Conservation (phyloP, 176 grass and related monocot genomes). For the Carex littledalei region DNA sequence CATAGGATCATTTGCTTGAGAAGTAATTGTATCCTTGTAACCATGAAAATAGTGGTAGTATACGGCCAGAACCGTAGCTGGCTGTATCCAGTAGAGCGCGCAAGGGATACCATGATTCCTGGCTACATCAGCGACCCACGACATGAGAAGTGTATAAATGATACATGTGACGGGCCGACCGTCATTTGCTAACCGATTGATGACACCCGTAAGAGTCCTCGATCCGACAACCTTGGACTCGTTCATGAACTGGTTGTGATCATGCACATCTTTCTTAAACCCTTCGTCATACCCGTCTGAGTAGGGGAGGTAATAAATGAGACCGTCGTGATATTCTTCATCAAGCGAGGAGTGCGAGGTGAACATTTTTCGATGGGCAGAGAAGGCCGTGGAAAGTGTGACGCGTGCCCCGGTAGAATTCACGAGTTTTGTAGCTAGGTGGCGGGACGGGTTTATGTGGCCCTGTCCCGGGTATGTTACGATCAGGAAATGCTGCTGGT, state of each 20-base stretch:
- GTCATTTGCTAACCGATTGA: constrained; percentile 11
- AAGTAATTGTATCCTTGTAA: constrained; percentile 4
- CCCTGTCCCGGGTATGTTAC: constrained; percentile 34
- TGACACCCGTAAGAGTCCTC: background rate
- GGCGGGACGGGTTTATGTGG: constrained; percentile 47
- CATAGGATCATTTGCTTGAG: background rate
- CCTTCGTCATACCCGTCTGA: constrained; percentile 36
- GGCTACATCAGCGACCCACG: constrained; percentile 22
- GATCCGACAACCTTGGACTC: background rate
- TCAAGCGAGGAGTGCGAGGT: constrained; percentile 21
- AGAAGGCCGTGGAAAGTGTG: constrained; percentile 39
- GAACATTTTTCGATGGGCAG: constrained; percentile 41
- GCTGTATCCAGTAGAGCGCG: constrained; percentile 51
- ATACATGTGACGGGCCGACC: constrained; percentile 41
- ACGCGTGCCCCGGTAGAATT: constrained; percentile 23
- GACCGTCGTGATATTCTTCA: constrained; percentile 32
- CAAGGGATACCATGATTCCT: constrained; percentile 13
- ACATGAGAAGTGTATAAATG: constrained; percentile 13
- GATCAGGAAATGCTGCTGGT: constrained; percentile 37
- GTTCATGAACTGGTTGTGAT: background rate
- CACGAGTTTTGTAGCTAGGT: constrained; percentile 25
- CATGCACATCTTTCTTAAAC: background rate
- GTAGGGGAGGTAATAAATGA: constrained; percentile 38
- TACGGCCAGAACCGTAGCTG: constrained; percentile 26
- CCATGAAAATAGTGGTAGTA: constrained; percentile 56